phyloP scores from a whole-genome alignment of 495 filamentous ascomycete genomes.

The Mycothermus thermophilus region DNA sequence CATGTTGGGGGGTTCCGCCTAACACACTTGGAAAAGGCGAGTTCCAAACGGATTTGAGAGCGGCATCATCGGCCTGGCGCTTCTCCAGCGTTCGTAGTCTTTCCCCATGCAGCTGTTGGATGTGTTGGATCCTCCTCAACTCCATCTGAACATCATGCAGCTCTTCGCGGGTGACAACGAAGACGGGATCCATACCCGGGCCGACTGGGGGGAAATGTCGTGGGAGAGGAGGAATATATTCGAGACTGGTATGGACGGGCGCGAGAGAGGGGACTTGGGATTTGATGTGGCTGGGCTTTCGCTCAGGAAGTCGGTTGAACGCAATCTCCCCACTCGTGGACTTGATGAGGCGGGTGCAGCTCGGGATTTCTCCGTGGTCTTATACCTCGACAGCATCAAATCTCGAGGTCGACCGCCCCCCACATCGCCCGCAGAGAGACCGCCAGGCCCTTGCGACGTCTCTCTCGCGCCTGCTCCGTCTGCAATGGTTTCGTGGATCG shows the following conservation, averaged over 20 bases:
- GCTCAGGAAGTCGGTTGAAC: background rate
- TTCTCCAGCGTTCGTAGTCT: constrained; percentile 66
- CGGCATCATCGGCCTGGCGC: constrained; percentile 64
- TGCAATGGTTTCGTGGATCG: background rate
- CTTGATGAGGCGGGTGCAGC: background rate
- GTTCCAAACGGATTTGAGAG: constrained; percentile 76
- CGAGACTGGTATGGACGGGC: no score
- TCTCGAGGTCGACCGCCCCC: constrained; percentile 26
- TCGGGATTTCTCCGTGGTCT: constrained; percentile 11
- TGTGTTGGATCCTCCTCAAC: constrained; percentile 64
- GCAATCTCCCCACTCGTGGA: no score
- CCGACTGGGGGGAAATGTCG: background rate
- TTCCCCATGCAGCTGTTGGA: constrained; percentile 71
- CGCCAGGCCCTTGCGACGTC: constrained; percentile 15
- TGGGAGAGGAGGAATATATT: background rate
- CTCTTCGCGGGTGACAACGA: constrained; percentile 47
- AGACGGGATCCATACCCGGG: constrained; percentile 43
- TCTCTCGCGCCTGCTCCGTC: constrained; percentile 4
- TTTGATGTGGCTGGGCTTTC: background rate
- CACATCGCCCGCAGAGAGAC: constrained; percentile 24
- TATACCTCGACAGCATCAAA: constrained; percentile 18
- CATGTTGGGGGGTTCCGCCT: constrained; percentile 68
- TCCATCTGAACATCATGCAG: constrained; percentile 79
- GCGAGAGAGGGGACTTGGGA: background rate
- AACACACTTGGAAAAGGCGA: constrained; percentile 70